Conservation (phyloP, 2,329 filamentous ascomycete genomes). For the Penicillium palitans region DNA sequence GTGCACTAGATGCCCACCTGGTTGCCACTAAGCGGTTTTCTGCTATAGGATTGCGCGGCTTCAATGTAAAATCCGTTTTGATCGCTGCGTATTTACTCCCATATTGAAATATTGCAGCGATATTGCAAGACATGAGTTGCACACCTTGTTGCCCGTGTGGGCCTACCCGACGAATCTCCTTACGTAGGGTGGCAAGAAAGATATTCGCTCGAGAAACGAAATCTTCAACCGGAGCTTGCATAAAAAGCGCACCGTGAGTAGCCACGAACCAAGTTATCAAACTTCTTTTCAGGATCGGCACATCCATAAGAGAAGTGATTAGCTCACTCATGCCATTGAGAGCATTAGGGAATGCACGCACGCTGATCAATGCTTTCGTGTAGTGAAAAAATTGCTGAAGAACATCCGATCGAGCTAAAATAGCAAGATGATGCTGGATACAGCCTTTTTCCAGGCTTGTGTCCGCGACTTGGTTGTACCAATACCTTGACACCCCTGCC, state of each 20-base stretch:
- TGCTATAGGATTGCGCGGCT: too few species aligned
- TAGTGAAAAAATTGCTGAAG: too few species aligned
- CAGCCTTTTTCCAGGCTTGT: conserved; percentile 26
- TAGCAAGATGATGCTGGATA: too few species aligned
- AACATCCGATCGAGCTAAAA: too few species aligned
- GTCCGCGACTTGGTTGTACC: conserved; percentile 82
- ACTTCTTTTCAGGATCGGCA: too few species aligned
- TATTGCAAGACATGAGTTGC: conserved; percentile 56
- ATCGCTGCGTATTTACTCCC: conserved; percentile 44
- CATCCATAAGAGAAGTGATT: too few species aligned
- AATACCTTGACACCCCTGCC: conserved; percentile 58
- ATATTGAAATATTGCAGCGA: conserved; percentile 58
- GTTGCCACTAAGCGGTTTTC: too few species aligned
- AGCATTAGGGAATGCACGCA: too few species aligned
- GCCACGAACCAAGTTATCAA: conserved; percentile 49
- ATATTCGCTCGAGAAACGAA: conserved; percentile 42
- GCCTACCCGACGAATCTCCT: conserved; percentile 50
- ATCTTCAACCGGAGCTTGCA: conserved; percentile 32
- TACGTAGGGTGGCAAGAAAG: conserved; percentile 49
- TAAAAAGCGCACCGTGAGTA: conserved; percentile 54
- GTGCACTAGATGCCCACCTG: too few species aligned
- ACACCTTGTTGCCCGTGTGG: conserved; percentile 55
- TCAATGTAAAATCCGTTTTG: too few species aligned
- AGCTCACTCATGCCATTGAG: too few species aligned
- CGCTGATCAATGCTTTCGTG: too few species aligned